These are phyloP conservation scores for Chenopodium berlandieri DNA, from an alignment of 148 eudicot genomes.

Conservation along the genomic window DNA sequence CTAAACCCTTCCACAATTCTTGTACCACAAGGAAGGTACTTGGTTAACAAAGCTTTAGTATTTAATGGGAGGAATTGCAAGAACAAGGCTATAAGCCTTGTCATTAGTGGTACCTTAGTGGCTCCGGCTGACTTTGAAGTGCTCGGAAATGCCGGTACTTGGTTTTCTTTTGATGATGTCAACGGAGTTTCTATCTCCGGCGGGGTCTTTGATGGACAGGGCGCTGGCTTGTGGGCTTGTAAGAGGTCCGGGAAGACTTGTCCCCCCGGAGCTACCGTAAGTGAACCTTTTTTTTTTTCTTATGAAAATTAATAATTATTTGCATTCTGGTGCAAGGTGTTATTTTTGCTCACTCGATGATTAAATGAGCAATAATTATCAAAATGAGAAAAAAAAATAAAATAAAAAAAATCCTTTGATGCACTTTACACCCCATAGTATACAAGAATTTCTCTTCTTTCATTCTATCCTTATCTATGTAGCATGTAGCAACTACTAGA, in stretches of 20 bases:
- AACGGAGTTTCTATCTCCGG: constrained; percentile 36
- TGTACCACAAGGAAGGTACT: constrained; percentile 38
- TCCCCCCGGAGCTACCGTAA: constrained; percentile 45
- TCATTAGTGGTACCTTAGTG: constrained; percentile 39
- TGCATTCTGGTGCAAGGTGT: too few species aligned
- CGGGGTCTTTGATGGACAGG: constrained; percentile 45
- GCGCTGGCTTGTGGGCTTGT: constrained; percentile 40
- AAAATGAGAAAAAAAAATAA: too few species aligned
- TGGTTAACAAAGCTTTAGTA: constrained; percentile 10
- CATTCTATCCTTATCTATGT: too few species aligned
- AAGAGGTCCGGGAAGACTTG: constrained; percentile 34
- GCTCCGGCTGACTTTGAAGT: constrained; percentile 31
- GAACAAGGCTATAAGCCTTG: constrained; percentile 23
- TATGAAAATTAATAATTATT: too few species aligned
- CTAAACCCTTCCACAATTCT: constrained; percentile 17
- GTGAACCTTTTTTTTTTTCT: background rate
- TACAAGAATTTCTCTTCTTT: too few species aligned
- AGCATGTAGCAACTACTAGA: too few species aligned
- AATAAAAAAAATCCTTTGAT: too few species aligned
- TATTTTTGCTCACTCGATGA: too few species aligned
- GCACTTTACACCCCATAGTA: too few species aligned
- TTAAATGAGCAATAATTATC: too few species aligned
- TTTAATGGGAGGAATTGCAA: constrained; percentile 29
- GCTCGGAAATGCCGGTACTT: constrained; percentile 21
- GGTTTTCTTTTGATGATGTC: constrained; percentile 37